Evolutionary conservation across 768 basidiomycete species (phyloP).

Genomic region (Tricholoma bakamatsutake): DNA sequence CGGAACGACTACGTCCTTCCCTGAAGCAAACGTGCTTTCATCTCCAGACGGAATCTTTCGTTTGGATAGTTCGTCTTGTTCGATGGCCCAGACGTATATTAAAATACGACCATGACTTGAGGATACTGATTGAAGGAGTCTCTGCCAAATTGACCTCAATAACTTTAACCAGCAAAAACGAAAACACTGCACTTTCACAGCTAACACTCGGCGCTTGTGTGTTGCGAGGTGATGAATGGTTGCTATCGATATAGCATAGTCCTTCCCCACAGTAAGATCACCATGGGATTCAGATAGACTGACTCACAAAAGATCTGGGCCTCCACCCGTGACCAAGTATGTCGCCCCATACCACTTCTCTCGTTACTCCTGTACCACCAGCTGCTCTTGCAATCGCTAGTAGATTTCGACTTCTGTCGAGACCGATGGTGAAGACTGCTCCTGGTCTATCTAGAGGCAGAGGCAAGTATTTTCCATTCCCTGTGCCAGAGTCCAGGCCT

Average conservation of each 20-base stretch:
- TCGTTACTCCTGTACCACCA: slow-evolving; percentile 35
- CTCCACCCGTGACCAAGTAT: slow-evolving; percentile 73
- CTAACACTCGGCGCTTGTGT: slow-evolving; percentile 57
- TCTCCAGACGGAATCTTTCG: slow-evolving; percentile 46
- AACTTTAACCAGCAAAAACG: neutral
- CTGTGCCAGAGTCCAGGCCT: slow-evolving; percentile 92
- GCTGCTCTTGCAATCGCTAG: slow-evolving; percentile 70
- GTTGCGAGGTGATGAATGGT: slow-evolving; percentile 96
- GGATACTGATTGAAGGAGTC: slow-evolving; percentile 60
- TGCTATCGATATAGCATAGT: slow-evolving; percentile 95
- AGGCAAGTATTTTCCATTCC: slow-evolving; percentile 96
- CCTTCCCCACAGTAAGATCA: slow-evolving; percentile 38
- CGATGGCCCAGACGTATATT: slow-evolving; percentile 96
- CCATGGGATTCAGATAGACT: neutral
- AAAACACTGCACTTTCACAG: slow-evolving; percentile 58
- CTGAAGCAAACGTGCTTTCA: slow-evolving; percentile 23
- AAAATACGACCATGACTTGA: slow-evolving; percentile 70
- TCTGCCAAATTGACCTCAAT: slow-evolving; percentile 28
- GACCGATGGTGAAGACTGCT: slow-evolving; percentile 68
- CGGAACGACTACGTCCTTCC: slow-evolving; percentile 85
- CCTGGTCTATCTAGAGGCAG: slow-evolving; percentile 57
- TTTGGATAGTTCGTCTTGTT: slow-evolving; percentile 85
- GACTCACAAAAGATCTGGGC: slow-evolving; percentile 66
- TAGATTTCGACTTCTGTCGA: slow-evolving; percentile 79
- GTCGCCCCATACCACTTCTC: slow-evolving; percentile 81